Conservation (phyloP, 2,329 filamentous ascomycete genomes). For the Sarocladiaceae sp. region DNA sequence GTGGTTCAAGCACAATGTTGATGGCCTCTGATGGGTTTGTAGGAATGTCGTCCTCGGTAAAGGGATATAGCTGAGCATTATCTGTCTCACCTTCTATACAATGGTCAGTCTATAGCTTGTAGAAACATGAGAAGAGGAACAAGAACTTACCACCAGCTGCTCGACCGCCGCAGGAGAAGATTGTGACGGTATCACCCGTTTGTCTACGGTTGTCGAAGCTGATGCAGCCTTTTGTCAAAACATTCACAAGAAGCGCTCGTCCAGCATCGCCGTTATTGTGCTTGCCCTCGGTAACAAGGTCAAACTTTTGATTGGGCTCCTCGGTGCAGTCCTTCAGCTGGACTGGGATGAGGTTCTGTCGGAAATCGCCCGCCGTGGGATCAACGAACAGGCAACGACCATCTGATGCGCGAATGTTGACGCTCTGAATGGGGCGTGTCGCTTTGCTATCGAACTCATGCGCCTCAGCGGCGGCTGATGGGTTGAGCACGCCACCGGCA, state of each 20-base stretch:
- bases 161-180: conserved; percentile 50
- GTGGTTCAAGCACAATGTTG: conserved; percentile 39
- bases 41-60: conserved; percentile 22
- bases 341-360: conserved; percentile 49
- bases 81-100: conserved; percentile 39
- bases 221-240: conserved; percentile 47
- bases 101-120: conserved; percentile 14
- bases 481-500: conserved; percentile 44
- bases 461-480: conserved; percentile 44
- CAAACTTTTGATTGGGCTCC: conserved; percentile 43
- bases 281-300: conserved; percentile 44
- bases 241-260: conserved; percentile 43
- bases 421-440: conserved; percentile 38
- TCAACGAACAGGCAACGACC: conserved; percentile 43
- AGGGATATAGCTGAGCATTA: conserved; percentile 45
- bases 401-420: conserved; percentile 34
- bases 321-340: conserved; percentile 39
- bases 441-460: conserved; percentile 43
- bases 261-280: conserved; percentile 40
- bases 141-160: conserved; percentile 38
- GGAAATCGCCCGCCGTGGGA: conserved; percentile 49
- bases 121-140: not conserved
- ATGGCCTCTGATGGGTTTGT: conserved; percentile 23
- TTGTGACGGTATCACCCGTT: conserved; percentile 40
- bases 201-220: conserved; percentile 42